Evolutionary conservation across 495 filamentous ascomycete species (phyloP).

Genomic region (Aspergillus coremiiformis): DNA sequence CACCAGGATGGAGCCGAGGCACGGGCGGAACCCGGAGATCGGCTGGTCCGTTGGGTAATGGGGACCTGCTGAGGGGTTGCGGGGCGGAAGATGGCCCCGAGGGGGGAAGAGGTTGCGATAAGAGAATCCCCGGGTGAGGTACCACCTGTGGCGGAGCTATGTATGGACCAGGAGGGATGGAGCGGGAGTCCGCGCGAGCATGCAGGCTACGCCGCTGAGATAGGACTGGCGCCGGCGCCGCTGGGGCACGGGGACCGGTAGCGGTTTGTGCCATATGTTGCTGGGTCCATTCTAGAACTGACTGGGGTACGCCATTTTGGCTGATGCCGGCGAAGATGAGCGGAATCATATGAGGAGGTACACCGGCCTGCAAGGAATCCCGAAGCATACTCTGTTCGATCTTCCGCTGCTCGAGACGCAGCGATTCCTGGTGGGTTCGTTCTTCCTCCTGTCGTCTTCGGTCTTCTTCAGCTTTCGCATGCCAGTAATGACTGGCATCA

Average conservation of each 20-base stretch:
- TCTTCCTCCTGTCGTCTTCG: constrained; percentile 80
- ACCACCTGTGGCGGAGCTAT: constrained; percentile 21
- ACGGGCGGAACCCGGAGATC: constrained; percentile 32
- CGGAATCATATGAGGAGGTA: constrained; percentile 82
- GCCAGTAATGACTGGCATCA: constrained; percentile 74
- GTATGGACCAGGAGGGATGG: constrained; percentile 34
- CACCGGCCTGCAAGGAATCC: constrained; percentile 69
- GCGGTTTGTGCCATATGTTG: constrained; percentile 46
- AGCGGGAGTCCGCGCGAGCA: constrained; percentile 16
- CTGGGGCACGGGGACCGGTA: constrained; percentile 27
- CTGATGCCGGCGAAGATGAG: constrained; percentile 83
- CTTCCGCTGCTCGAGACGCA: constrained; percentile 71
- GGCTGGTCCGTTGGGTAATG: constrained; percentile 12
- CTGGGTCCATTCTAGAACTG: constrained; percentile 65
- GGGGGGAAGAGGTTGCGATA: constrained; percentile 16
- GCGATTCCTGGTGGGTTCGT: constrained; percentile 71
- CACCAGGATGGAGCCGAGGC: constrained; percentile 50
- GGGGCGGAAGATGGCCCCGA: constrained; percentile 13
- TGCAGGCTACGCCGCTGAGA: constrained; percentile 12
- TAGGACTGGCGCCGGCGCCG: constrained; percentile 37
- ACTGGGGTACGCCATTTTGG: constrained; percentile 52
- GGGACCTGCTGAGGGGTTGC: constrained; percentile 21
- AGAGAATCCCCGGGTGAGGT: constrained; percentile 10
- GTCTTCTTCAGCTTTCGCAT: constrained; percentile 81
- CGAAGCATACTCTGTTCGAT: constrained; percentile 79